Conservation (phyloP, 169 alveolate species). For the Neospora caninum region DNA sequence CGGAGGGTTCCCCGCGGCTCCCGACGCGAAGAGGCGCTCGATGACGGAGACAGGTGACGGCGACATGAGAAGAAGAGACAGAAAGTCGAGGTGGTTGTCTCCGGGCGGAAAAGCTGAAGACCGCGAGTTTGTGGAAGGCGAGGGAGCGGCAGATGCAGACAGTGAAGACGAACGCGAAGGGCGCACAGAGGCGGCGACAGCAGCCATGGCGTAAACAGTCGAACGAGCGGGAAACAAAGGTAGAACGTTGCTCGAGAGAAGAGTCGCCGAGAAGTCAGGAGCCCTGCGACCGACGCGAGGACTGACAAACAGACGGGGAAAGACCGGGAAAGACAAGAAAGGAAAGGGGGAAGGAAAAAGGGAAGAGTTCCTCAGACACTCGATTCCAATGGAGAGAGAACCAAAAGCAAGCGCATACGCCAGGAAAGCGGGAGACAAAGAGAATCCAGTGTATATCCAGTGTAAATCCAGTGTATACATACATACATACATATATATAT, state of each 20-base stretch:
- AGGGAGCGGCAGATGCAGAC: background rate
- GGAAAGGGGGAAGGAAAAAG: background rate
- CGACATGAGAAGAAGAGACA: slow-evolving; percentile 6
- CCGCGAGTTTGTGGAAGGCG: background rate
- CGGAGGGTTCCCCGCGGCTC: background rate
- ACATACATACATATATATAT: too few species aligned
- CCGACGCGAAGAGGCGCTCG: background rate
- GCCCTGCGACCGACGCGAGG: too few species aligned
- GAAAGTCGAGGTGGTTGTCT: background rate
- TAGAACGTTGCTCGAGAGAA: too few species aligned
- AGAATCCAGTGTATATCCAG: too few species aligned
- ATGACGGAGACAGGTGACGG: background rate
- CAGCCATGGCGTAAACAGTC: background rate
- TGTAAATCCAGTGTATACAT: too few species aligned
- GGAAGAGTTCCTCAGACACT: background rate
- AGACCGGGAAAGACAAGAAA: background rate
- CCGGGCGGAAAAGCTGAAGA: background rate
- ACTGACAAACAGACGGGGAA: too few species aligned
- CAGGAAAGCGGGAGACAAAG: background rate
- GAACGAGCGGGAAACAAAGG: too few species aligned
- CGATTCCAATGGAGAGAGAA: too few species aligned
- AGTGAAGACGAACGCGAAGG: background rate
- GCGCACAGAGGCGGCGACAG: background rate
- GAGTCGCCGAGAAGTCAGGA: background rate
- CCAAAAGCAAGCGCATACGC: too few species aligned